These are phyloP conservation scores for Pulicaria dysenterica DNA, from an alignment of 129 eudicot genomes.

Conservation along the genomic window DNA sequence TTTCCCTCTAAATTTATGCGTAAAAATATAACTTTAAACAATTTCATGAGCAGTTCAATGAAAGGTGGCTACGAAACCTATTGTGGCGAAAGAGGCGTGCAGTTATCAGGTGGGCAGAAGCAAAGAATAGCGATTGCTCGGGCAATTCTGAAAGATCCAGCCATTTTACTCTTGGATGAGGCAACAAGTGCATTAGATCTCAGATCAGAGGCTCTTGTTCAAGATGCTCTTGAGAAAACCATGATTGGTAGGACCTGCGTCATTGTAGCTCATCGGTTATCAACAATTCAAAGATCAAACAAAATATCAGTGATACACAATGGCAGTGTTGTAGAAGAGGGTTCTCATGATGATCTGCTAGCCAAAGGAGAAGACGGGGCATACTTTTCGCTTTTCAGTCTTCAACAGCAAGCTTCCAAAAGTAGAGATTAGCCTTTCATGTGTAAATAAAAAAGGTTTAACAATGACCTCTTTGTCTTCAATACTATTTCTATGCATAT, in stretches of 20 bases:
- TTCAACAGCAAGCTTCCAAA: slow-evolving; percentile 46
- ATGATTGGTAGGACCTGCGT: slow-evolving; percentile 50
- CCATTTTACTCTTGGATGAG: slow-evolving; percentile 48
- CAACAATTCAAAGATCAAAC: slow-evolving; percentile 43
- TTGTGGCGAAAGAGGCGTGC: slow-evolving; percentile 59
- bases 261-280: slow-evolving; percentile 49
- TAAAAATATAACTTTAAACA: background rate
- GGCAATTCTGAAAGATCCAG: slow-evolving; percentile 40
- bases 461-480: no score
- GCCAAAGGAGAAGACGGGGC: slow-evolving; percentile 68
- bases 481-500: background rate
- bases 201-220: slow-evolving; percentile 47
- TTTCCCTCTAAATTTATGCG: slow-evolving; percentile 1
- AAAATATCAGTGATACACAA: slow-evolving; percentile 57
- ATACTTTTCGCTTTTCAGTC: slow-evolving; percentile 63
- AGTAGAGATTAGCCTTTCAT: background rate
- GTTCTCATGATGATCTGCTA: slow-evolving; percentile 63
- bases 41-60: slow-evolving; percentile 15
- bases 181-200: slow-evolving; percentile 54
- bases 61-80: slow-evolving; percentile 50
- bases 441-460: background rate
- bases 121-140: slow-evolving; percentile 44
- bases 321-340: slow-evolving; percentile 69
- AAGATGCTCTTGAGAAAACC: slow-evolving; percentile 44
- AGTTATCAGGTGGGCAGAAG: slow-evolving; percentile 56